These are phyloP conservation scores for Schizosaccharomyces lindneri DNA, from an alignment of 805 yeast species.

Conservation along the genomic window DNA sequence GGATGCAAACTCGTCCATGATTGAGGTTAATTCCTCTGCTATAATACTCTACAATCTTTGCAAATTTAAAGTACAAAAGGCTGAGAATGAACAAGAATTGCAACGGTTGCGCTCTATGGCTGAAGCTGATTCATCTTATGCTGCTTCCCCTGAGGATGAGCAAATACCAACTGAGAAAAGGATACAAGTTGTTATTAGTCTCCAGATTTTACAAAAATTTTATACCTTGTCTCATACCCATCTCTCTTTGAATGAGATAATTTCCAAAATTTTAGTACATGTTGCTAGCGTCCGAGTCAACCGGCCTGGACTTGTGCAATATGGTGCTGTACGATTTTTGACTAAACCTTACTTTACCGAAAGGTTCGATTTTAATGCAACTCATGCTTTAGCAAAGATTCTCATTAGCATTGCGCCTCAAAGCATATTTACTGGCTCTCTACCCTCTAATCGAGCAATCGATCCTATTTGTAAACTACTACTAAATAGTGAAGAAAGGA, in stretches of 20 bases:
- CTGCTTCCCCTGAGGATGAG: background rate
- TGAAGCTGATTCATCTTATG: background rate
- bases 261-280: background rate
- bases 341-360: background rate
- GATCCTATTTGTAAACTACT: conserved; percentile 14
- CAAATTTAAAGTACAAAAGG: background rate
- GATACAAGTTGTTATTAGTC: background rate
- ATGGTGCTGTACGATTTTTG: background rate
- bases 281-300: background rate
- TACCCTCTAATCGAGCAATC: conserved; percentile 13
- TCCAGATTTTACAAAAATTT: background rate
- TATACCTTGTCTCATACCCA: background rate
- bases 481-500: too few species aligned
- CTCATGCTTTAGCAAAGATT: conserved; percentile 13
- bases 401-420: conserved; percentile 16
- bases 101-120: background rate
- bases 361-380: background rate
- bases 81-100: background rate
- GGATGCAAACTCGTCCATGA: background rate
- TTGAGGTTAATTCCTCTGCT: background rate
- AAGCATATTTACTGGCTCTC: conserved; percentile 13
- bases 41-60: background rate
- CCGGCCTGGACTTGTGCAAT: background rate
- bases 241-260: background rate
- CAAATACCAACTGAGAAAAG: background rate